Base-by-base conservation (phyloP, 1,139 yeast species). In the Ogataea hybrid region DNA sequence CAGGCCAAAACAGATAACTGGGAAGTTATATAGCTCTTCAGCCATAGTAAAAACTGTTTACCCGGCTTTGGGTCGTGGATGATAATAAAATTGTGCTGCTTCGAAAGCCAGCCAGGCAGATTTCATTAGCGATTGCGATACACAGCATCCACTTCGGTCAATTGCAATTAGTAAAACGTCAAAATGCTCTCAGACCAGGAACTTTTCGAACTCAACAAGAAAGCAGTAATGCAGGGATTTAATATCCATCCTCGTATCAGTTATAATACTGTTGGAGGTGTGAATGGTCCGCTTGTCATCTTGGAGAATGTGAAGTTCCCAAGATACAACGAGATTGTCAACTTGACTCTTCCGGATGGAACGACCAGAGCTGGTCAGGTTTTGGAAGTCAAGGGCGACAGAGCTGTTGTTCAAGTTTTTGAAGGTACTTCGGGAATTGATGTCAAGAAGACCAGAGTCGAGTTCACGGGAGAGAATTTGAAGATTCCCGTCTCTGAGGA, bases 391-490 rank as follows among this genome's bases (percentile, higher is more conserved):
- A 84, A 95, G 69, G 98, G 98, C 47, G 81, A 86, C 60, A 84
- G 94, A 62, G 99, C 99, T 40, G 82, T 92, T 68, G 99, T 92
- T 41, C 99, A 92, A 76, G 98, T 92, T 43, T 92, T 92, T 62
- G 97, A 92, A 72, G 98, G 98, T 62, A 90, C 98, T 37, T 81
- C 96, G 6, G 97, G 97, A 59, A 85, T 90, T 58, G 98, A 94
- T 72, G 97, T 94, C 50, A 89, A 92, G 70, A 92, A 90, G 71
- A 92, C 99, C 41, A 77, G 89, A 48, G 96, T 94, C 46, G 97
- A 94, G 68, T 92, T 92, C 70, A 90, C 98, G 28, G 98, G 99
- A 47, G 81, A 92, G 64, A 86, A 80, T 66, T 75, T 92, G 75
- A 86, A 84, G 65, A 88, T 92, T 53, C 86, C 98, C 25, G 98